Base-by-base conservation (phyloP, 1,139 yeast genomes). In the Kodamaea alishanica region DNA sequence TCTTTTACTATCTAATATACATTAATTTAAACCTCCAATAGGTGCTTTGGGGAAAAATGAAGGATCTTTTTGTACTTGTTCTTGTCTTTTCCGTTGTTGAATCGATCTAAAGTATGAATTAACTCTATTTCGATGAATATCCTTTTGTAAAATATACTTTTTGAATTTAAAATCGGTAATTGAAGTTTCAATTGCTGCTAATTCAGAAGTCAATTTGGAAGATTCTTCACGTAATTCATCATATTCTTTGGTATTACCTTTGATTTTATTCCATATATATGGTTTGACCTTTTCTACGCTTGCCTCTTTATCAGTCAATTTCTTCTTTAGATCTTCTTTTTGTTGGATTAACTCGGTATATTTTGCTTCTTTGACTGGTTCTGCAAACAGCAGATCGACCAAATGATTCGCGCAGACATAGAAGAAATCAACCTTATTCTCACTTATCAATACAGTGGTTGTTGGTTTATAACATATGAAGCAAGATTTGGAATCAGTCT, bases 401-500 rank as follows among this genome's bases (percentile, higher is more conserved):
- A 85, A 58, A 59, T 85, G 95, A n/a, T 67, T 50, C 23, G 71
- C 75, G 55, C 95, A 86, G 1, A 77, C 68, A 54, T 83, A 84
- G 55, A 86, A 81, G 67, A 80, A 84, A 55, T 84, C 92, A 3
- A 68, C 63, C 50, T 71, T 60, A 41, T 63, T 65, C 2, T 60
- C 61, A 2, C 81, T 67, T n/a, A 82, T 70, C 28, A 85, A 61
- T 2, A 85, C 95, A 0, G 76, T 67, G 1, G 69, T 49, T 0
- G 87, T 65, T 1, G 92, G 87, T 47, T 80, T 81, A 54, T 70
- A 81, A 60, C 95, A 86, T 26, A 85, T 67, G 33, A 65, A 53
- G 51, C 95, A 85, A 0, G 90, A 69, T 50, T 75, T 75, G 37
- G 76, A 53, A 41, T 73, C 77, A n/a, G 67, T 47, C 3, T 67